phyloP scores from a whole-genome alignment of 805 yeast species.

The Scheffersomyces coipomensis region DNA sequence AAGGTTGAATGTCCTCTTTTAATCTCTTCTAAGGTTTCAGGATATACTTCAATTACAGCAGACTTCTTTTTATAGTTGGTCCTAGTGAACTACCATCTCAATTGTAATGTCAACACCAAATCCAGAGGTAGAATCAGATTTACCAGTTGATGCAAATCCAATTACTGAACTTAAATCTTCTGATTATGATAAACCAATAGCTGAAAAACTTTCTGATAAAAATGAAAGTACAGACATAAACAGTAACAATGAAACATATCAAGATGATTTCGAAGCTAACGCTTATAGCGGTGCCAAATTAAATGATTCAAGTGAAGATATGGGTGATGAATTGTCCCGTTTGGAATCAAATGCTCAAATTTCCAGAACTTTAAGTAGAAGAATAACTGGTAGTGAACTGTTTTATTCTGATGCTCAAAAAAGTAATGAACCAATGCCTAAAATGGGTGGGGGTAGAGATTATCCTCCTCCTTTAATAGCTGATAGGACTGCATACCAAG shows the following conservation, averaged over 20 bases:
- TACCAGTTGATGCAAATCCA: too few relatives aligned
- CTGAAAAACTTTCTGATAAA: not conserved
- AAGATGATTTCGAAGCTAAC: not conserved
- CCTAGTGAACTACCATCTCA: too few relatives aligned
- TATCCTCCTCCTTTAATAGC: constrained; percentile 56
- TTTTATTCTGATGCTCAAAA: constrained; percentile 21
- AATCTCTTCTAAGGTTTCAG: too few relatives aligned
- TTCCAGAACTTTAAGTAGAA: constrained; percentile 16
- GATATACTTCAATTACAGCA: too few relatives aligned
- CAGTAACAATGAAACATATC: not conserved
- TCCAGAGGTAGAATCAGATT: too few relatives aligned
- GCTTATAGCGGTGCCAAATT: not conserved
- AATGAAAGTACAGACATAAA: not conserved
- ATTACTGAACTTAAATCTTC: too few relatives aligned
- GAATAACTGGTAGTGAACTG: constrained; percentile 23
- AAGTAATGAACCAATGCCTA: constrained; percentile 27
- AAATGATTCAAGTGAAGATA: constrained; percentile 2
- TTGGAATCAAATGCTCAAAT: constrained; percentile 18
- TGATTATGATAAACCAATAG: too few relatives aligned
- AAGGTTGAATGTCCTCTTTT: too few relatives aligned
- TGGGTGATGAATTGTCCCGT: constrained; percentile 10
- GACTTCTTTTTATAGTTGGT: too few relatives aligned
- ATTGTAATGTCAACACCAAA: too few relatives aligned
- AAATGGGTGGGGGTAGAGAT: constrained; percentile 64
- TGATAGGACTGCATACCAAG: constrained; percentile 54